Evolutionary conservation across 2,329 filamentous ascomycete genomes (phyloP), one percentile per base, ranked within the genome.

Genomic region (Penicillium olsonii): DNA sequence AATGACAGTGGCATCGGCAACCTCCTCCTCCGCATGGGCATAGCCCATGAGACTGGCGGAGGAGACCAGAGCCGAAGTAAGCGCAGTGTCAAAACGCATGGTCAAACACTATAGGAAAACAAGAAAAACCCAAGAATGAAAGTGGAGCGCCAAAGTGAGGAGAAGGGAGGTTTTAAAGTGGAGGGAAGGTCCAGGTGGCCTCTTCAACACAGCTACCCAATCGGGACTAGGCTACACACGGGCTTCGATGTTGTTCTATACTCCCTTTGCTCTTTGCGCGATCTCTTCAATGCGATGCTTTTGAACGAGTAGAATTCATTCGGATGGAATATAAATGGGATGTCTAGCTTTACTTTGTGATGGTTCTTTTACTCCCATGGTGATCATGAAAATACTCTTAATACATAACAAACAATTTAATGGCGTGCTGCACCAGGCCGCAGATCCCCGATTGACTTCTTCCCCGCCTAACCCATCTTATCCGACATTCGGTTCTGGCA

Each of bases 61-160:
- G 66, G 81, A 87, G 68, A 87, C 79, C 65, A 84, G 72, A 60
- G 81, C 82, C 61, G 87, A 84, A 61, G 87, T 87, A 66, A 90
- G 83, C 68, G 87, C 84, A 72, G 87, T 79, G 77, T 88, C 87
- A 76, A 95, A 84, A 84, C 87, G 90, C 90, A 95, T 95, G 69
- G 68, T 85, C 40, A 27, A 43, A 24, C 15, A 44, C 26, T 29
- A 29, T 33, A 14, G 38, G 43, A 40, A 45, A 39, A 42, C 45
- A 55, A 59, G 50, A 59, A 59, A 53, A 52, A 55, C 39, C 44
- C 41, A 50, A 41, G 47, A 51, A 52, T 43, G 45, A 47, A 45
- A 50, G 50, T 50, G 50, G 45, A 48, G 46, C 53, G 50, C 54
- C 50, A 52, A 47, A 51, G 40, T 57, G 45, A 44, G 44, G 45